phyloP scores from a whole-genome alignment of 345 rosid species.

The Xanthoceras sorbifolium region DNA sequence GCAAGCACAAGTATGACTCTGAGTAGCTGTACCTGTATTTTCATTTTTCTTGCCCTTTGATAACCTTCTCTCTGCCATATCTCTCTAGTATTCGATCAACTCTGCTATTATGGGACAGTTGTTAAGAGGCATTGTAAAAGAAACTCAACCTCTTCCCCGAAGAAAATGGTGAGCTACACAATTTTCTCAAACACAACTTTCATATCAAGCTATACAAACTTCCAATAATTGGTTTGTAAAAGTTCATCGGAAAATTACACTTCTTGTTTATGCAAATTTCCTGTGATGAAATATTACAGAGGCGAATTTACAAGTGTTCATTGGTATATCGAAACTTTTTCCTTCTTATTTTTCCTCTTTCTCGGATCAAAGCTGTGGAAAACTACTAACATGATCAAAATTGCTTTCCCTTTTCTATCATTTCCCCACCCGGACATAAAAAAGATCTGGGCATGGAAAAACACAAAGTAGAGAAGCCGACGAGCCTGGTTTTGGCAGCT shows the following conservation, averaged over 20 bases:
- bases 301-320: neutral
- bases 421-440: neutral
- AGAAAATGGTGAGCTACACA: neutral
- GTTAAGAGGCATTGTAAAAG: neutral
- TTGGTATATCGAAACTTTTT: neutral
- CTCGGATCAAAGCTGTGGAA: neutral
- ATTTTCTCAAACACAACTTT: neutral
- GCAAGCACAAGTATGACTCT: neutral
- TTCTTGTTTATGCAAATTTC: no score
- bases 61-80: no score
- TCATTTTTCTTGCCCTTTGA: no score
- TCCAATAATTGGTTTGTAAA: no score
- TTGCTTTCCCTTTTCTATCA: neutral
- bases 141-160: neutral
- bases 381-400: neutral
- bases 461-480: neutral
- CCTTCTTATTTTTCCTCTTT: neutral
- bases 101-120: neutral
- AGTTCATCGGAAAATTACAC: no score
- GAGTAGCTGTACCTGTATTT: no score
- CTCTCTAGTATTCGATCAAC: neutral
- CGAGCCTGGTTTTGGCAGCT: neutral
- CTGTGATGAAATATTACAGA: neutral
- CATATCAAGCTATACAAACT: neutral
- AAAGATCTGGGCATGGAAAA: neutral